Conservation (phyloP, 768 basidiomycete genomes). For the Leccinum incarnatum region DNA sequence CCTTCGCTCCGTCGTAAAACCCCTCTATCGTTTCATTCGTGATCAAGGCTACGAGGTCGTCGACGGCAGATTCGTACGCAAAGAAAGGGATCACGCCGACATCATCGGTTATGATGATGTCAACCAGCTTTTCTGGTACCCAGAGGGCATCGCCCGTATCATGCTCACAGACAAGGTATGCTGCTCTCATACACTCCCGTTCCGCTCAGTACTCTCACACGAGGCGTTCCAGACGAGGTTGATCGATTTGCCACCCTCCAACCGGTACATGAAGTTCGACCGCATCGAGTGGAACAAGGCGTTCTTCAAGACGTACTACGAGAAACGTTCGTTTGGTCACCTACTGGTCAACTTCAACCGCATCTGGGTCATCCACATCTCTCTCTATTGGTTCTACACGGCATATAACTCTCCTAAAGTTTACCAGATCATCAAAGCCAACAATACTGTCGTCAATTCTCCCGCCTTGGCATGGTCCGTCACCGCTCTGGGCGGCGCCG, state of each 20-base stretch:
- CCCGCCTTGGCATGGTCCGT: constrained; percentile 91
- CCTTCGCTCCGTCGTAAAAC: constrained; percentile 85
- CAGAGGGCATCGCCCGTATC: constrained; percentile 94
- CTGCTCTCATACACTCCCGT: neutral
- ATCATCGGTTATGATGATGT: constrained; percentile 99
- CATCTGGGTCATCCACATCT: constrained; percentile 97
- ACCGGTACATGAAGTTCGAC: constrained; percentile 96
- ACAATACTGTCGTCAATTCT: constrained; percentile 48
- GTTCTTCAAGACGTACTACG: constrained; percentile 99
- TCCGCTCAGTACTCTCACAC: constrained; percentile 1
- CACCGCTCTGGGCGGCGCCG: constrained; percentile 90
- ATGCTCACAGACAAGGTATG: constrained; percentile 81
- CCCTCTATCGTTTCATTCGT: constrained; percentile 92
- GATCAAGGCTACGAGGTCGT: constrained; percentile 97
- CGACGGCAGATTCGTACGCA: constrained; percentile 90
- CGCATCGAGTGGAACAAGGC: constrained; percentile 94
- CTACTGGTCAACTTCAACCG: constrained; percentile 99
- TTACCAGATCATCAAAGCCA: constrained; percentile 49
- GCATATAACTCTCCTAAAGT: constrained; percentile 88
- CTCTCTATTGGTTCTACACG: constrained; percentile 96
- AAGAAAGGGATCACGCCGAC: constrained; percentile 88
- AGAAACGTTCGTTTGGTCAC: constrained; percentile 95
- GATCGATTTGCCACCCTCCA: constrained; percentile 85
- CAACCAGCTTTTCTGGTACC: constrained; percentile 99
- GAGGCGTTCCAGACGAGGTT: constrained; percentile 63